Conservation (phyloP, 768 basidiomycete species). For the Grammothele lineata region DNA sequence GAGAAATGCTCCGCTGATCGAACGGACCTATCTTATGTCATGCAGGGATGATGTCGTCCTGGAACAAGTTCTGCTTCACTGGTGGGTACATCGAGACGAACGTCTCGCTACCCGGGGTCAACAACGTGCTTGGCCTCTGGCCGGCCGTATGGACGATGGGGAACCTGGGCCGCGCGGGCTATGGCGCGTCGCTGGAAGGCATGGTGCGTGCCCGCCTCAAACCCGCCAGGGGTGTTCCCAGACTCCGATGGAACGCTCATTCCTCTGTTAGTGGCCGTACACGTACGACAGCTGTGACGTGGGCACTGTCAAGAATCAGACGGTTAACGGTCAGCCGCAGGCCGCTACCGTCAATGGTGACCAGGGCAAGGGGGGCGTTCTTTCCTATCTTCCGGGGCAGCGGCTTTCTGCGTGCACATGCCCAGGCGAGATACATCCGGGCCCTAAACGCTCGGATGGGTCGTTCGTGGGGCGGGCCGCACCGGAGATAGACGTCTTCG, state of each 20-base stretch:
- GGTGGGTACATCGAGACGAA: slow-evolving; percentile 74
- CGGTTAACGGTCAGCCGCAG: slow-evolving; percentile 56
- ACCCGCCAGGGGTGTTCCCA: no score
- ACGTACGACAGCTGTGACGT: slow-evolving; percentile 84
- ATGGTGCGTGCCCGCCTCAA: slow-evolving; percentile 41
- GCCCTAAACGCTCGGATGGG: slow-evolving; percentile 74
- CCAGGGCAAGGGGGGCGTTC: slow-evolving; percentile 39
- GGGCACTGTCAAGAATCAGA: slow-evolving; percentile 89
- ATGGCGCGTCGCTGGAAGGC: slow-evolving; percentile 83
- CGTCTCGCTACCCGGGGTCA: slow-evolving; percentile 65
- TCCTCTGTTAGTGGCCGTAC: slow-evolving; percentile 64
- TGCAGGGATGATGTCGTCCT: slow-evolving; percentile 47
- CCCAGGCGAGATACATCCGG: slow-evolving; percentile 79
- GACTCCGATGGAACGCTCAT: neutral
- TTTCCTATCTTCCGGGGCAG: slow-evolving; percentile 88
- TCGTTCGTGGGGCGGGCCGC: slow-evolving; percentile 73
- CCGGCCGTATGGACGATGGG: slow-evolving; percentile 81
- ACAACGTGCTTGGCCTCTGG: slow-evolving; percentile 64
- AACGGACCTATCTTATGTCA: neutral
- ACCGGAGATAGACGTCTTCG: slow-evolving; percentile 89
- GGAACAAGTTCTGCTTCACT: slow-evolving; percentile 96
- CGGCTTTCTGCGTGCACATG: slow-evolving; percentile 88
- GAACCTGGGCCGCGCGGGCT: slow-evolving; percentile 84
- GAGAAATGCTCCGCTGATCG: no score
- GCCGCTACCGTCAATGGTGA: slow-evolving; percentile 65